phyloP scores from a whole-genome alignment of 176 grass and related monocot genomes.

The Secale cereale region DNA sequence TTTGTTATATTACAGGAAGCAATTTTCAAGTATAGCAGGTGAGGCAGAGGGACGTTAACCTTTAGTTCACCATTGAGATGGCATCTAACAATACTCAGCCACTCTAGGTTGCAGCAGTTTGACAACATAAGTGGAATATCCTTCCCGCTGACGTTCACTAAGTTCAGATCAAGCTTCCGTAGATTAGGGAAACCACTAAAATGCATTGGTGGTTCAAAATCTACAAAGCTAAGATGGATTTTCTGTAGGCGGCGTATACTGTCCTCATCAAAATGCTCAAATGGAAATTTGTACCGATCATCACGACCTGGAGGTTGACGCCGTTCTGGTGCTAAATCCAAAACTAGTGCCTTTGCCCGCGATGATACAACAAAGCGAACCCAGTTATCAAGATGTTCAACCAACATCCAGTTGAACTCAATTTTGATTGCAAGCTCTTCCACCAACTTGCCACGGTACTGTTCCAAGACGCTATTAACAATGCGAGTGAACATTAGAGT shows the following conservation, averaged over 20 bases:
- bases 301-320: not conserved
- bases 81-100: not conserved
- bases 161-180: not conserved
- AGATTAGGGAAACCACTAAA: not conserved
- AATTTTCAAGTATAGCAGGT: not conserved
- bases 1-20: not conserved
- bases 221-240: not conserved
- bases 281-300: not conserved
- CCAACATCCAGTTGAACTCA: not conserved
- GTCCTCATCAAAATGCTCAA: not conserved
- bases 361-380: not conserved
- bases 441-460: not conserved
- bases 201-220: not conserved
- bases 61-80: not conserved
- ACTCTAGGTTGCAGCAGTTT: not conserved
- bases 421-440: not conserved
- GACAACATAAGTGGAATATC: not conserved
- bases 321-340: not conserved
- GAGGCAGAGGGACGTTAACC: not conserved
- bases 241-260: not conserved
- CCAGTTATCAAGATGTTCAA: not conserved
- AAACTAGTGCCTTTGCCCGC: not conserved
- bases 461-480: too few species aligned
- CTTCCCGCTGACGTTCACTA: not conserved
- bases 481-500: too few species aligned